Evolutionary conservation across 2,329 filamentous ascomycete species (phyloP).

Genomic region (Aspergillus pseudoterreus): DNA sequence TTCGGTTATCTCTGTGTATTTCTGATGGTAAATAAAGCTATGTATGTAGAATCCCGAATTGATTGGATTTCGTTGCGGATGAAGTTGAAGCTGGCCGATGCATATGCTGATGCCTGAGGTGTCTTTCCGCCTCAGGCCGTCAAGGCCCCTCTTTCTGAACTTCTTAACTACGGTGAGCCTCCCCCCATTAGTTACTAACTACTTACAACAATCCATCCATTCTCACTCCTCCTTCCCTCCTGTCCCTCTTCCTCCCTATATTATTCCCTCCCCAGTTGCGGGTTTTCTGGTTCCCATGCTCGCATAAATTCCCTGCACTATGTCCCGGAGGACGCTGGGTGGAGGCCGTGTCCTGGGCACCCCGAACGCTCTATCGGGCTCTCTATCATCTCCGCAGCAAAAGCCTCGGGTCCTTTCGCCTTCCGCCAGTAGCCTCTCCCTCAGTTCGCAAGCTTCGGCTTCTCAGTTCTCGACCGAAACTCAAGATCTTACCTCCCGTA

Average conservation of each 20-base stretch:
- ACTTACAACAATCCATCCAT: not conserved
- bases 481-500: slow-evolving; percentile 77
- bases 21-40: too few relatives aligned
- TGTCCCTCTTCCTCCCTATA: not conserved
- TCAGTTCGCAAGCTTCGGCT: slow-evolving; percentile 70
- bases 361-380: slow-evolving; percentile 67
- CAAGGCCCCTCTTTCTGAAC: too few relatives aligned
- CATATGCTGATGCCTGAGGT: too few relatives aligned
- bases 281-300: slow-evolving; percentile 29
- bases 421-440: slow-evolving; percentile 70
- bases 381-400: slow-evolving; percentile 40
- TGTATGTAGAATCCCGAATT: too few relatives aligned
- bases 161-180: too few relatives aligned
- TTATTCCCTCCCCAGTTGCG: slow-evolving; percentile 7
- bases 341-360: slow-evolving; percentile 88
- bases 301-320: slow-evolving; percentile 43
- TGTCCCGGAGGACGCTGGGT: slow-evolving; percentile 84
- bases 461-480: slow-evolving; percentile 66
- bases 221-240: not conserved
- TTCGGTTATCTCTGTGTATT: too few relatives aligned
- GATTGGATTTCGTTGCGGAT: too few relatives aligned
- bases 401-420: slow-evolving; percentile 53
- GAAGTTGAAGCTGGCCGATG: too few relatives aligned
- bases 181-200: too few relatives aligned
- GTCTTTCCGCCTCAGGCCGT: too few relatives aligned